Evolutionary conservation across 1,139 yeast species (phyloP).

Genomic region (Nakaseomyces sp.): DNA sequence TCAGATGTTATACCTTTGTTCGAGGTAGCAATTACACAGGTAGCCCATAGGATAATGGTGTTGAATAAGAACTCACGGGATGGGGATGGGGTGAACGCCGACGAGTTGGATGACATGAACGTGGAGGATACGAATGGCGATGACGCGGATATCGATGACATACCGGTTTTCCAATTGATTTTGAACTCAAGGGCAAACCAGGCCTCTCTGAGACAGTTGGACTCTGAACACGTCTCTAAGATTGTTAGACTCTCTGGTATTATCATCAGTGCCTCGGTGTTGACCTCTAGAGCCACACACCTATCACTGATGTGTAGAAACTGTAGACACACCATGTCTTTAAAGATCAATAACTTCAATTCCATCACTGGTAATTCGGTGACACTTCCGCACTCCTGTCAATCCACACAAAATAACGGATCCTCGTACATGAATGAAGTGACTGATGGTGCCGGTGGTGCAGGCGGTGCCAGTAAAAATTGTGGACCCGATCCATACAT

Average conservation of each 20-base stretch:
- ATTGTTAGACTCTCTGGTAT: conserved; percentile 90
- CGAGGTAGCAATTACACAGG: conserved; percentile 83
- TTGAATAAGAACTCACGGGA: conserved; percentile 36
- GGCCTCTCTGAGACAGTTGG: conserved; percentile 70
- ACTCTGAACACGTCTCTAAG: conserved; percentile 81
- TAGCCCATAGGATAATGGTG: conserved; percentile 70
- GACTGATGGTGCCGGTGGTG: conserved; percentile 15
- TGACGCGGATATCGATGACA: conserved; percentile 39
- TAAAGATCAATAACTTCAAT: conserved; percentile 45
- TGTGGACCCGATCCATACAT: conserved; percentile 92
- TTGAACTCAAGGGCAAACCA: conserved; percentile 66
- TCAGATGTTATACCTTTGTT: conserved; percentile 81
- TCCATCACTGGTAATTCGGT: conserved; percentile 68
- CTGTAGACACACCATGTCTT: conserved; percentile 76
- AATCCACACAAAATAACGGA: conserved; percentile 20
- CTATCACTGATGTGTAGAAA: conserved; percentile 80
- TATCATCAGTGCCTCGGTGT: conserved; percentile 81
- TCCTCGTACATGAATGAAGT: conserved; percentile 20
- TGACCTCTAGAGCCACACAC: conserved; percentile 78
- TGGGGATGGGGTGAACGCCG: conserved; percentile 15
- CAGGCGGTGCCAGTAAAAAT: conserved; percentile 43
- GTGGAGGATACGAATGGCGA: conserved; percentile 13
- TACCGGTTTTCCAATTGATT: conserved; percentile 80
- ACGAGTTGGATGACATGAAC: conserved; percentile 37
- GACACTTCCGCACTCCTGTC: conserved; percentile 66